These are phyloP conservation scores for Phytophthora fragariaefolia DNA, from an alignment of 352 stramenopile species.

Conservation along the genomic window DNA sequence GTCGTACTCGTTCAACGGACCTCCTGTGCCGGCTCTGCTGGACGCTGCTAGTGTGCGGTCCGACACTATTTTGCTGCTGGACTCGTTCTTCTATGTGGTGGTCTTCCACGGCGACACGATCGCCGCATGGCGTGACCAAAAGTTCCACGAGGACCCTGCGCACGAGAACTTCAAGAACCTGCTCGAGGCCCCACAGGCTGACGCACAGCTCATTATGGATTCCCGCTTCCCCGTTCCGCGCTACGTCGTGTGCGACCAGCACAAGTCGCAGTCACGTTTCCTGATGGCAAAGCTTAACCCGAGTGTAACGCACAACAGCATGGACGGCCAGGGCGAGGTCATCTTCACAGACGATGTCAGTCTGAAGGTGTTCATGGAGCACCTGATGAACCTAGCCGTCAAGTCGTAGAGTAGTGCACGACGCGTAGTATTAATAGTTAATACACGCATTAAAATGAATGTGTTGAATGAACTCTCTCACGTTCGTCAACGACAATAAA, in stretches of 20 bases:
- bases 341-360: constrained; percentile 99
- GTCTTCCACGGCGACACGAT: constrained; percentile 99
- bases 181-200: constrained; percentile 96
- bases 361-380: constrained; percentile 99
- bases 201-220: constrained; percentile 99
- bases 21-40: constrained; percentile 90
- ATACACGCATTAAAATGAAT: constrained; percentile 29
- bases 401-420: constrained; percentile 67
- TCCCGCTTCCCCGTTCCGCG: constrained; percentile 98
- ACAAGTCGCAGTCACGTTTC: constrained; percentile 99
- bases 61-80: constrained; percentile 98
- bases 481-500: too few relatives aligned
- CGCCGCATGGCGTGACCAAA: constrained; percentile 97
- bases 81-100: constrained; percentile 99
- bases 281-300: constrained; percentile 99
- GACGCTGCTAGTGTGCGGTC: constrained; percentile 93
- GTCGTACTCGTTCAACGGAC: constrained; percentile 96
- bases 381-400: constrained; percentile 93
- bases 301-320: constrained; percentile 97
- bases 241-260: constrained; percentile 99
- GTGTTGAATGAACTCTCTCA: not conserved
- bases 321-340: constrained; percentile 93
- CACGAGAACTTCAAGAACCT: constrained; percentile 99
- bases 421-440: too few relatives aligned
- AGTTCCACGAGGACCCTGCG: constrained; percentile 94